phyloP scores from a whole-genome alignment of 495 filamentous ascomycete genomes.

The Lophiotrema nucula region DNA sequence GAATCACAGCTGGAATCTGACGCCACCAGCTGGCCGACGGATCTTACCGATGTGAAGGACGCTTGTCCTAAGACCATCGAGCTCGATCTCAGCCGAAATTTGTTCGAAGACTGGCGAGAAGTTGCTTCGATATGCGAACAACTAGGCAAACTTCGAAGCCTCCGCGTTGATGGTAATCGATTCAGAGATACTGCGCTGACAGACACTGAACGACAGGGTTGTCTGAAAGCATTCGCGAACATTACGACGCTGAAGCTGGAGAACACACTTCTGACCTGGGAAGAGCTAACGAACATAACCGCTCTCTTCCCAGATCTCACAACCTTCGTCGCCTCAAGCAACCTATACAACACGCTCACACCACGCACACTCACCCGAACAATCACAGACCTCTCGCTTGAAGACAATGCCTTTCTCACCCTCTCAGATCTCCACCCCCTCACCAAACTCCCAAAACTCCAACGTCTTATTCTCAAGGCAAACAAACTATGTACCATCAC shows the following conservation, averaged over 20 bases:
- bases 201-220: slow-evolving; percentile 36
- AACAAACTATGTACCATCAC: slow-evolving; percentile 46
- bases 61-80: slow-evolving; percentile 63
- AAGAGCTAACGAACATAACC: slow-evolving; percentile 55
- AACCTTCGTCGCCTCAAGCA: slow-evolving; percentile 56
- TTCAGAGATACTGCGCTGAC: slow-evolving; percentile 54
- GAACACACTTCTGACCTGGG: slow-evolving; percentile 69
- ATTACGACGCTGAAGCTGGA: slow-evolving; percentile 72
- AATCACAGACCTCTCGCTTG: slow-evolving; percentile 64
- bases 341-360: slow-evolving; percentile 48
- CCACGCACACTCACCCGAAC: slow-evolving; percentile 36
- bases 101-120: slow-evolving; percentile 65
- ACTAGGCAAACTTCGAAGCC: slow-evolving; percentile 57
- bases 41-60: slow-evolving; percentile 23
- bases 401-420: slow-evolving; percentile 69
- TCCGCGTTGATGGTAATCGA: slow-evolving; percentile 78
- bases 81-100: slow-evolving; percentile 82
- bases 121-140: slow-evolving; percentile 68
- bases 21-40: not conserved
- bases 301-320: slow-evolving; percentile 58
- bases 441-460: slow-evolving; percentile 57
- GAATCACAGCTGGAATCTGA: slow-evolving; percentile 35
- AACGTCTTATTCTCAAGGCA: slow-evolving; percentile 47
- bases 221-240: slow-evolving; percentile 50
- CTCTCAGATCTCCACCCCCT: slow-evolving; percentile 52